Percentiles rank a stretch among this genome's conserved stretches.
phyloP scores from a whole-genome alignment of 2,329 filamentous ascomycete genomes.

The Claviceps spartinae region DNA sequence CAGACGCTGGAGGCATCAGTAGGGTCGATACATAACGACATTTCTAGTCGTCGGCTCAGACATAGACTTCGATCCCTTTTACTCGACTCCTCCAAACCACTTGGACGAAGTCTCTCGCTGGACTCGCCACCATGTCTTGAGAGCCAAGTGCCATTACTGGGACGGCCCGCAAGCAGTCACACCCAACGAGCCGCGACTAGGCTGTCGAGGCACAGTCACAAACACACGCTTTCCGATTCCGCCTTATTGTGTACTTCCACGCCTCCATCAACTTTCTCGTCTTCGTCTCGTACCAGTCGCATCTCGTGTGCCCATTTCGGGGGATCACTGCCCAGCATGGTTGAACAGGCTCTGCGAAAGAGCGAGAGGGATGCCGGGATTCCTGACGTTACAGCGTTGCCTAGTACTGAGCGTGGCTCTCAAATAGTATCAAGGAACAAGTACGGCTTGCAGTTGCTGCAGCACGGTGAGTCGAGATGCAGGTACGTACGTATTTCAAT shows the following conservation, averaged over 20 bases:
- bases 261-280: not conserved
- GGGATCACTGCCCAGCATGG: constrained; percentile 1
- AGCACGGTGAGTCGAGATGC: not conserved
- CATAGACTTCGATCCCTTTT: not conserved
- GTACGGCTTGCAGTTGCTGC: not conserved
- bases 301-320: constrained; percentile 2
- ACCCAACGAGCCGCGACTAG: not conserved
- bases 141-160: not conserved
- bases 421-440: not conserved
- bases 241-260: not conserved
- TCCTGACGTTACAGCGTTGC: not conserved
- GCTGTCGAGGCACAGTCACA: constrained; percentile 1
- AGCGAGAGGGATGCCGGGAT: not conserved
- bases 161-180: not conserved
- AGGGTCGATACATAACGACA: not conserved
- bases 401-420: not conserved
- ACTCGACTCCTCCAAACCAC: not conserved
- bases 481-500: not conserved
- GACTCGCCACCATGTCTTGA: not conserved
- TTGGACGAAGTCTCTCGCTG: not conserved
- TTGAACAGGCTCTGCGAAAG: not conserved
- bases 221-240: not conserved
- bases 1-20: not conserved
- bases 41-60: not conserved
- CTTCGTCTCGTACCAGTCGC: not conserved